Evolutionary conservation across 1,139 yeast genomes (phyloP), one percentile per base, ranked within the genome.

Genomic region (Diutina rugosa): DNA sequence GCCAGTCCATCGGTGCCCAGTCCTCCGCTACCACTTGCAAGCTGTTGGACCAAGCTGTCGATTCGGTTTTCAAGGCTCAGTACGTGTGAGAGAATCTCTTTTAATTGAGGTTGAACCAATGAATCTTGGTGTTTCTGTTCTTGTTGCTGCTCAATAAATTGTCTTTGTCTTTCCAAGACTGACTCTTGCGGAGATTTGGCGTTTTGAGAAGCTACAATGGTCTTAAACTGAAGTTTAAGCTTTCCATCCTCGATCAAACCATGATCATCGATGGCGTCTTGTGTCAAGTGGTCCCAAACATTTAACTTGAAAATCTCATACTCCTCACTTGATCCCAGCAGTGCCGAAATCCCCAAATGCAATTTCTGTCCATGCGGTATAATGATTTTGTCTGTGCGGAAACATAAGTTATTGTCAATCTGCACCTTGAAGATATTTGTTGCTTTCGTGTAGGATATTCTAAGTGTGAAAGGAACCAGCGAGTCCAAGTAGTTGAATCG

Each of bases 371-470:
- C 53, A 6, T n/a, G 7, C 10, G 53, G 53, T n/a, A 49, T 49
- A 1, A 59, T 32, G 41, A 61, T 56, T 3, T 58, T 55, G 59
- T 80, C 78, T 0, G 90, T 84, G 65, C 82, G 83, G 69, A 86
- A 81, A 65, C 90, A 83, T 57, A 87, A 72, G 62, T 79, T 81
- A 65, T 87, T 87, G 65, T 87, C 90, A 53, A 85, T 69, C 61
- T 87, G 90, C 18, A 86, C 76, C 61, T 84, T 84, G 59, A 87
- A 74, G 63, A 77, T 68, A 41, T 72, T 71, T 35, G 61, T 60
- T 0, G 59, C 47, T n/a, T 69, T 67, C 44, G 82, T 77, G 63
- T 84, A 85, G 2, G 86, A 79, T 14, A 86, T 63, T 67, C 90
- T 78, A n/a, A 85, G 57, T 0, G 87, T 84, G 47, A 80, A 73